A percentile compares a stretch with the other conserved stretches of the same genome.
phyloP scores from a whole-genome alignment of 305 asterid genomes.

The Plantago rigida region DNA sequence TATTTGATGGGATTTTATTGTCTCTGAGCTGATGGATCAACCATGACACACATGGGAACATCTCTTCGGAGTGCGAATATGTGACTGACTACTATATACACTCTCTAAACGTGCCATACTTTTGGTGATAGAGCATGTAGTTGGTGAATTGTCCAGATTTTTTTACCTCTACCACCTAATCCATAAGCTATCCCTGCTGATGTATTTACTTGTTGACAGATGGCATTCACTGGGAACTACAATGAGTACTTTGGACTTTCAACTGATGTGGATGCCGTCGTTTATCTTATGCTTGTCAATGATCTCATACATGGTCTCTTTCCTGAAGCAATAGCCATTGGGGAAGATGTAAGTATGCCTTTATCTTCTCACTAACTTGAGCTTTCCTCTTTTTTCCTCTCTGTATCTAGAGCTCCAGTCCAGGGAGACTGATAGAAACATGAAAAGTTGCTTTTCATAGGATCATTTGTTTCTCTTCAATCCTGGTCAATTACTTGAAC shows the following conservation, averaged over 20 bases:
- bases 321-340: slow-evolving; percentile 78
- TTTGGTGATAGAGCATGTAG: background rate
- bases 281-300: slow-evolving; percentile 91
- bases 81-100: too few relatives aligned
- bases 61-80: too few relatives aligned
- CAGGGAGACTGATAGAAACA: background rate
- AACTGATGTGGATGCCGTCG: slow-evolving; percentile 95
- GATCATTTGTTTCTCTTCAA: background rate
- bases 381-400: background rate
- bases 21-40: too few relatives aligned
- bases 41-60: too few relatives aligned
- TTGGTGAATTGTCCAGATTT: slow-evolving; percentile 1
- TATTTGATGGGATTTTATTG: too few relatives aligned
- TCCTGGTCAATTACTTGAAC: background rate
- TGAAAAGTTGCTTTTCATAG: background rate
- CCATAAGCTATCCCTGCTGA: background rate
- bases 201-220: slow-evolving; percentile 41
- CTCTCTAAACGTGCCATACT: too few relatives aligned
- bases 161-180: slow-evolving; percentile 15
- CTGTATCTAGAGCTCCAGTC: background rate
- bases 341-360: slow-evolving; percentile 81
- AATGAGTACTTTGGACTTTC: slow-evolving; percentile 72
- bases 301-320: slow-evolving; percentile 90
- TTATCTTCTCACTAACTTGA: slow-evolving; percentile 14
- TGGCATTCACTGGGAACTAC: slow-evolving; percentile 88